Evolutionary conservation across 305 asterid species (phyloP).

Genomic region (Plantago coronopus): DNA sequence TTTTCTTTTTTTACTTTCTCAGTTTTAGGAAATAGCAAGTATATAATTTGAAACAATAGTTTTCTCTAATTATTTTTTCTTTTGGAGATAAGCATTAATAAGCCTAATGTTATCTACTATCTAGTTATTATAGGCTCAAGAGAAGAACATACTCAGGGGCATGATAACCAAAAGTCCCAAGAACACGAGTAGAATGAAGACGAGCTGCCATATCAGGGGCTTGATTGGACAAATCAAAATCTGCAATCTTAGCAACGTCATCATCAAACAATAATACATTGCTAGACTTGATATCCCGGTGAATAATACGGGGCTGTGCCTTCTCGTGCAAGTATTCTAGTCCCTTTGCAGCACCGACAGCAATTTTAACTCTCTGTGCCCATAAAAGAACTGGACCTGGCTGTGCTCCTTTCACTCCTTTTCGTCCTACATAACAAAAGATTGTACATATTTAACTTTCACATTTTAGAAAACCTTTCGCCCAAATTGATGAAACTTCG

Average conservation of each 20-base stretch:
- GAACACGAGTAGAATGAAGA: slow-evolving; percentile 88
- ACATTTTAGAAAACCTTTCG: not conserved
- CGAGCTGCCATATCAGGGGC: slow-evolving; percentile 90
- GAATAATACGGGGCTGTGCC: slow-evolving; percentile 64
- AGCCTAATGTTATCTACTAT: too few species aligned
- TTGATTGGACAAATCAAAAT: slow-evolving; percentile 78
- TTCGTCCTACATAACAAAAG: slow-evolving; percentile 50
- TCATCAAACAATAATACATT: slow-evolving; percentile 70
- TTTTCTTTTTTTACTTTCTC: not conserved
- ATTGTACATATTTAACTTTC: slow-evolving; percentile 3
- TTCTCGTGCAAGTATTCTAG: slow-evolving; percentile 80
- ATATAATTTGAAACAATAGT: not conserved
- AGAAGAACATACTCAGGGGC: slow-evolving; percentile 68
- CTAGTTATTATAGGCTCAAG: not conserved
- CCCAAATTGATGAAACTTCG: not conserved
- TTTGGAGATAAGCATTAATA: not conserved
- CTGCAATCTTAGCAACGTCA: slow-evolving; percentile 70
- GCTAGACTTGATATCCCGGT: slow-evolving; percentile 84
- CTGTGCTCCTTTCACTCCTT: slow-evolving; percentile 86
- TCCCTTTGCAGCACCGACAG: slow-evolving; percentile 83
- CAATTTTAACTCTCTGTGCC: slow-evolving; percentile 72
- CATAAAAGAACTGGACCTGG: slow-evolving; percentile 79
- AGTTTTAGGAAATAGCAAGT: not conserved
- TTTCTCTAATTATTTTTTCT: not conserved
- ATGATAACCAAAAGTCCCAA: slow-evolving; percentile 89